Percentiles rank a stretch among this genome's conserved stretches.
These are phyloP conservation scores for Calonectria henricotiae DNA, from an alignment of 2,329 filamentous ascomycete species.

Conservation along the genomic window DNA sequence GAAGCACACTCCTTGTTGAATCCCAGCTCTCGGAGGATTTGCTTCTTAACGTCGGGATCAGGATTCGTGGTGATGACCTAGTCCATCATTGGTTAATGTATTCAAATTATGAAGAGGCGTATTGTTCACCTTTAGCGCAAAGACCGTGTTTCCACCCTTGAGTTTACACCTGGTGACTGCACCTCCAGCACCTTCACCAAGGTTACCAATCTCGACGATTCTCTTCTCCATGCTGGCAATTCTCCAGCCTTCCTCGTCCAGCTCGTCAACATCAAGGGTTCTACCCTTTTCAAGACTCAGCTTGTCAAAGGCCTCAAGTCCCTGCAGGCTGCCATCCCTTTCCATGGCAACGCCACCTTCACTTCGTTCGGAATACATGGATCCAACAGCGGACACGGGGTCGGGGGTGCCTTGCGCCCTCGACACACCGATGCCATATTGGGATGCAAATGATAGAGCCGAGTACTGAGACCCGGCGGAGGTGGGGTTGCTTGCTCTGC, in stretches of 20 bases:
- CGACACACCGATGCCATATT: constrained; percentile 78
- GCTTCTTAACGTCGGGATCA: constrained; percentile 97
- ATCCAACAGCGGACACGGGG: constrained; percentile 90
- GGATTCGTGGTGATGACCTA: constrained; percentile 99
- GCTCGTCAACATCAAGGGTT: constrained; percentile 90
- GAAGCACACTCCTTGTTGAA: constrained; percentile 99
- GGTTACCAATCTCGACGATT: constrained; percentile 88
- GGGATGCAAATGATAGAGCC: constrained; percentile 83
- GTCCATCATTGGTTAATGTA: constrained; percentile 38
- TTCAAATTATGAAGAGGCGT: background rate
- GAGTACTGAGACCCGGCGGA: constrained; percentile 93
- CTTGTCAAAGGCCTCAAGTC: constrained; percentile 84
- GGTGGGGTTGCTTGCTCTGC: constrained; percentile 84
- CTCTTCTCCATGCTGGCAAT: constrained; percentile 91
- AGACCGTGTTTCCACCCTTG: constrained; percentile 93
- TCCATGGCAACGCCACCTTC: constrained; percentile 86
- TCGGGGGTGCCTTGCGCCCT: constrained; percentile 82
- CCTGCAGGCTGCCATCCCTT: constrained; percentile 84
- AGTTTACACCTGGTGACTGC: constrained; percentile 93
- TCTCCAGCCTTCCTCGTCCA: constrained; percentile 96
- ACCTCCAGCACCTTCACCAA: constrained; percentile 96
- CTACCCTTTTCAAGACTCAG: constrained; percentile 86
- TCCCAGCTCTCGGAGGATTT: constrained; percentile 94
- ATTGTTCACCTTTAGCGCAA: constrained; percentile 88
- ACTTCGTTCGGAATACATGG: constrained; percentile 85